Base-by-base conservation (phyloP, 306 rosid species). In the Quercus agrifolia region DNA sequence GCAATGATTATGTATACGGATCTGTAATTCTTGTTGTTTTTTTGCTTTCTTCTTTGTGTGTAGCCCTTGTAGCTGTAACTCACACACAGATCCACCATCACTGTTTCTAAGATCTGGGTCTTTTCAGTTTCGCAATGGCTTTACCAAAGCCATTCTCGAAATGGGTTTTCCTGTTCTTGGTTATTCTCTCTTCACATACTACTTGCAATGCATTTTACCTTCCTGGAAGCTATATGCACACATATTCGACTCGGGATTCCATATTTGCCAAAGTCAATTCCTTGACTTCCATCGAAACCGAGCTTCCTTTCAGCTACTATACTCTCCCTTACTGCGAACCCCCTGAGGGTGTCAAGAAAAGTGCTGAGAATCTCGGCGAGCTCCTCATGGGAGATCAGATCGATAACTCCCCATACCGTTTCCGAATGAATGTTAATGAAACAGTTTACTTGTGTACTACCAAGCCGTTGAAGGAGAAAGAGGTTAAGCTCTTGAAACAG, bases 311-410 rank as follows among this genome's bases (percentile, higher is more conserved):
- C 74, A 85, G 91, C 87, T 94, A 94, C 82, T 94, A 92, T 83
- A 92, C 89, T 77, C 92, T 94, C 57, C 98, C 98, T 28, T 94
- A 92, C 73, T 94, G 97, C 80, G 0, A 79, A 58, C 97, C 97
- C 51, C 55, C 12, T 1, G 86, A 73, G 1, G 94, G 97, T 31
- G 20, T 92, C 38, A 94, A 92, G 93, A 91, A 94, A 38, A 92
- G 94, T 46, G 97, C 97, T 0, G 97, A 94, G 90, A 94, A 94
- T 91, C 97, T 94, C 3, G 97, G 97, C 23, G 97, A 94, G 28
- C 89, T 94, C 11, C 97, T 94, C 33, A 88, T 84, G 97, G 98
- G 98, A 64, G 97, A 94, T 87, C 97, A 91, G 84, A 94, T 94
- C 1, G 92, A 94, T 72, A 92, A 86, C 85, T 92, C 97, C 5